These are phyloP conservation scores for Ganoderma meredithae DNA, from an alignment of 1,284 basidiomycete genomes.

Conservation along the genomic window DNA sequence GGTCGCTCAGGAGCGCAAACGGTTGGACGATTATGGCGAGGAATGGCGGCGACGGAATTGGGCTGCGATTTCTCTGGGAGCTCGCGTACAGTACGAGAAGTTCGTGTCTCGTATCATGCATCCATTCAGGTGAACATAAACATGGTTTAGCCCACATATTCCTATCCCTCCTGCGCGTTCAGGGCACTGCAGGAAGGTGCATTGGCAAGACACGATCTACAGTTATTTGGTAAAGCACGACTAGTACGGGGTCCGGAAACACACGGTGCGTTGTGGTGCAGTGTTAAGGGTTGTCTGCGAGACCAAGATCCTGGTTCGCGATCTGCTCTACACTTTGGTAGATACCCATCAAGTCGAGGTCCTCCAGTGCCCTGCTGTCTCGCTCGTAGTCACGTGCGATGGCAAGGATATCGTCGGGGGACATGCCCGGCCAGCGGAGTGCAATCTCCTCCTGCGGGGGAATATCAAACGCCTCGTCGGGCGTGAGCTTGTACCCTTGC, in stretches of 20 bases:
- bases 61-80: conserved; percentile 58
- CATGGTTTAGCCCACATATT: not conserved
- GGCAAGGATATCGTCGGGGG: conserved; percentile 65
- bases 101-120: conserved; percentile 38
- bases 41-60: conserved; percentile 71
- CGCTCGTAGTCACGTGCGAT: conserved; percentile 63
- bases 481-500: conserved; percentile 58
- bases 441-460: conserved; percentile 65
- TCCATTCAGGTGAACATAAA: conserved; percentile 27
- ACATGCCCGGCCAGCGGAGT: conserved; percentile 75
- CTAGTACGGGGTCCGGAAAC: conserved; percentile 3
- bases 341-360: conserved; percentile 63
- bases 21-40: conserved; percentile 63
- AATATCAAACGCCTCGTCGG: conserved; percentile 59
- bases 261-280: not conserved
- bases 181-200: not conserved
- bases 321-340: conserved; percentile 68
- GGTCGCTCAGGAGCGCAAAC: conserved; percentile 68
- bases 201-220: conserved; percentile 19
- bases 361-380: conserved; percentile 64
- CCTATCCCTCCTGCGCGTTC: not conserved
- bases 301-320: conserved; percentile 52
- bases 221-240: conserved; percentile 24
- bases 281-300: conserved; percentile 20
- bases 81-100: conserved; percentile 58